phyloP scores from a whole-genome alignment of 169 alveolate species.

The Cryptosporidium ubiquitum region DNA sequence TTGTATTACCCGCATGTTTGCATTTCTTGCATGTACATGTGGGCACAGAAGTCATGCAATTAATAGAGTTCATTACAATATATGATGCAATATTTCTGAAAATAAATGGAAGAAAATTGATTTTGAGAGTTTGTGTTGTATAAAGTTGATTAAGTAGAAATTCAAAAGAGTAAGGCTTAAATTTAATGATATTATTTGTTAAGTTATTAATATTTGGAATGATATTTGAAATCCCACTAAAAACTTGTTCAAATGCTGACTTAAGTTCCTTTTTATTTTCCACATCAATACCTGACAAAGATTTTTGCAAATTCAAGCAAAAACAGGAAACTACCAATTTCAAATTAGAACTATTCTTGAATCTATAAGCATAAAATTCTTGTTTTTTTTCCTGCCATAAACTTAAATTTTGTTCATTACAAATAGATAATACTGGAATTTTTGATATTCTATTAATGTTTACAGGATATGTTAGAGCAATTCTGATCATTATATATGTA shows the following conservation, averaged over 20 bases:
- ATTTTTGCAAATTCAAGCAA: constrained; percentile 1
- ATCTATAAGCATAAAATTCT: constrained; percentile 21
- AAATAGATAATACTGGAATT: constrained; percentile 5
- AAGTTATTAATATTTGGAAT: constrained; percentile 9
- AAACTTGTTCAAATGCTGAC: background rate
- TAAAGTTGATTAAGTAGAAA: constrained; percentile 52
- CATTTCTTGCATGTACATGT: constrained; percentile 49
- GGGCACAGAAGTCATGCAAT: constrained; percentile 9
- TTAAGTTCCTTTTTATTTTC: constrained; percentile 22
- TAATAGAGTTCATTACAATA: constrained; percentile 13
- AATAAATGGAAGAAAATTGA: constrained; percentile 48
- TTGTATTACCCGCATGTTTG: background rate
- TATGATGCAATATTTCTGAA: constrained; percentile 57
- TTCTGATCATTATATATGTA: constrained; percentile 45
- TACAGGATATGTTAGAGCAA: constrained; percentile 48
- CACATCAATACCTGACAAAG: background rate
- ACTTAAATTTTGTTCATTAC: background rate
- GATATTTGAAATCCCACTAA: background rate
- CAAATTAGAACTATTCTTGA: background rate
- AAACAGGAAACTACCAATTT: constrained; percentile 11
- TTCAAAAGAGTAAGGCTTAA: constrained; percentile 32
- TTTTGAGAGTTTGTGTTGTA: background rate
- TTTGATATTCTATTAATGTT: constrained; percentile 43
- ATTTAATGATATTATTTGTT: background rate
- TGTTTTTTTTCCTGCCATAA: constrained; percentile 25